A percentile compares a stretch with the other conserved stretches of the same genome.
Evolutionary conservation across 2,329 filamentous ascomycete species (phyloP).

Genomic region (Didymosphaeria variabile): DNA sequence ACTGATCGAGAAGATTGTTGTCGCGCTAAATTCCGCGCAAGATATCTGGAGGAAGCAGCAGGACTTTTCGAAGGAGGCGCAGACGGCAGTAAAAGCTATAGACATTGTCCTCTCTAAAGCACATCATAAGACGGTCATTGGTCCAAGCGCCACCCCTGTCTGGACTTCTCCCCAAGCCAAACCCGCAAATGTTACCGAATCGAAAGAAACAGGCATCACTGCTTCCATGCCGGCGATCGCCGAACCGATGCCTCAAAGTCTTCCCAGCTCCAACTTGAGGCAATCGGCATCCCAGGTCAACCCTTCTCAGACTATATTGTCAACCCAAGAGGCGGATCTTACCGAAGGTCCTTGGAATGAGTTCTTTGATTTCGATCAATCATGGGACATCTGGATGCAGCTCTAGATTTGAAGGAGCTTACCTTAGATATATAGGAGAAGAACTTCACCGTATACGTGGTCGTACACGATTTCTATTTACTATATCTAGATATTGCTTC

Average conservation of each 20-base stretch:
- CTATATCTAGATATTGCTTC: too few species aligned
- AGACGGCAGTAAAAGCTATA: slow-evolving; percentile 5
- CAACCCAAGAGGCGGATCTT: neutral
- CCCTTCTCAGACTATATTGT: neutral
- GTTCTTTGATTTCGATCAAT: slow-evolving; percentile 1
- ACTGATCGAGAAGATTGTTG: neutral
- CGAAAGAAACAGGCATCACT: neutral
- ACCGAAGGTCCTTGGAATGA: neutral
- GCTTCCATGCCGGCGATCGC: neutral
- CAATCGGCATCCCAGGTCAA: neutral
- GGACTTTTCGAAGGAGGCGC: neutral
- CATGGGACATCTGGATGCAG: slow-evolving; percentile 3
- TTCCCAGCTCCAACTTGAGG: neutral
- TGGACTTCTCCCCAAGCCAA: neutral
- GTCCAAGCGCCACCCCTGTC: neutral
- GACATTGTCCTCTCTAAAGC: neutral
- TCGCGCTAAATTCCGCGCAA: neutral
- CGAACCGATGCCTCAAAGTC: neutral
- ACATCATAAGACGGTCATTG: neutral
- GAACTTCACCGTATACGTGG: too few species aligned
- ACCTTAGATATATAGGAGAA: too few species aligned
- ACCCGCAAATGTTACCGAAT: neutral
- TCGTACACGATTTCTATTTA: too few species aligned
- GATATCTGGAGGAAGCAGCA: neutral
- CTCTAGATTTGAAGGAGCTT: neutral